Evolutionary conservation across 2,329 filamentous ascomycete genomes (phyloP).

Genomic region (Didymella keratinophila): DNA sequence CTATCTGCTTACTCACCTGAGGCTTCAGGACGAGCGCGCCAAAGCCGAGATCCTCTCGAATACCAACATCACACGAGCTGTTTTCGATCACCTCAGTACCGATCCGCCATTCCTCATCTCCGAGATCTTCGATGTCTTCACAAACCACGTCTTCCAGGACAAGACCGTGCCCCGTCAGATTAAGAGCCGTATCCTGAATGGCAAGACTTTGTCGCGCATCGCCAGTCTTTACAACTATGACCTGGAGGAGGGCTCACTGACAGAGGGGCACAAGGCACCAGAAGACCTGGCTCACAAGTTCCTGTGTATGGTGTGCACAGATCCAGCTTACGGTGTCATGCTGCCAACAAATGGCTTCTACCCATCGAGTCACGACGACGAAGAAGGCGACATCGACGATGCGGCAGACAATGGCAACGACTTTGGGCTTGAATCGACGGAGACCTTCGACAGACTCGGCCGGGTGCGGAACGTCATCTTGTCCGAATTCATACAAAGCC

Average conservation of each 20-base stretch:
- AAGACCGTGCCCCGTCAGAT: constrained; percentile 73
- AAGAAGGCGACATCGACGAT: constrained; percentile 52
- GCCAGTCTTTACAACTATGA: constrained; percentile 47
- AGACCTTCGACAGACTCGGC: constrained; percentile 73
- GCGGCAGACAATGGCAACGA: constrained; percentile 62
- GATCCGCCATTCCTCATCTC: constrained; percentile 78
- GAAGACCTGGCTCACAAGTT: constrained; percentile 77
- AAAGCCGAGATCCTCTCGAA: constrained; percentile 86
- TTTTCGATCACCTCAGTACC: constrained; percentile 79
- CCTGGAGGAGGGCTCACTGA: constrained; percentile 58
- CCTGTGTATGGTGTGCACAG: constrained; percentile 77
- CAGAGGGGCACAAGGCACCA: constrained; percentile 62
- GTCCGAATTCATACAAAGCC: constrained; percentile 76
- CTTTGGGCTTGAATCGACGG: constrained; percentile 72
- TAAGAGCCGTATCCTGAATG: constrained; percentile 79
- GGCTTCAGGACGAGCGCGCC: constrained; percentile 76
- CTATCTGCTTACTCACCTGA: constrained; percentile 81
- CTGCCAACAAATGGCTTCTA: constrained; percentile 85
- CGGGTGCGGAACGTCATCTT: constrained; percentile 82
- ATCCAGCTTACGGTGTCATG: constrained; percentile 74
- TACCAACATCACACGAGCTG: constrained; percentile 69
- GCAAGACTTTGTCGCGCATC: constrained; percentile 75
- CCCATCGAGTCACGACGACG: constrained; percentile 71
- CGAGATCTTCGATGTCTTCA: constrained; percentile 77
- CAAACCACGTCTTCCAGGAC: constrained; percentile 76